Percentiles rank a stretch among this genome's conserved stretches.
phyloP scores from a whole-genome alignment of 2,329 filamentous ascomycete genomes.

The Fusarium udum region DNA sequence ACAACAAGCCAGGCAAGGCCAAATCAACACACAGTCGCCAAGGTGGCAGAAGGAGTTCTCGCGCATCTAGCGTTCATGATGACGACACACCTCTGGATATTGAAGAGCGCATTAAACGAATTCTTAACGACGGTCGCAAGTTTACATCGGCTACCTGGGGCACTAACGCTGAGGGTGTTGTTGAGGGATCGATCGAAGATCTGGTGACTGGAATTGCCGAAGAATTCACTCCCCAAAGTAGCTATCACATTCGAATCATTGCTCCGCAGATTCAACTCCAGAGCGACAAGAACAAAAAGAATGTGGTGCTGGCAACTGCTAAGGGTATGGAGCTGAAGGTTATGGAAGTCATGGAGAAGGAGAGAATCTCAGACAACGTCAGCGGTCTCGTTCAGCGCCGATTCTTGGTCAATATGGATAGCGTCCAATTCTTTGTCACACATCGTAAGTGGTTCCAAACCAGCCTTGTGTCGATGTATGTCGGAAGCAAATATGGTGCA shows the following conservation, averaged over 20 bases:
- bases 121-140: conserved; percentile 83
- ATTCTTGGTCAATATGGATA: conserved; percentile 95
- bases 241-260: conserved; percentile 93
- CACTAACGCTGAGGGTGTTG: conserved; percentile 46
- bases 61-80: conserved; percentile 55
- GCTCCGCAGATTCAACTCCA: conserved; percentile 98
- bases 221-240: conserved; percentile 90
- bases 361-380: conserved; percentile 88
- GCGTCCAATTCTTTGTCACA: conserved; percentile 97
- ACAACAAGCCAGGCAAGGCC: conserved; percentile 43
- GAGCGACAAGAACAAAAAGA: conserved; percentile 96
- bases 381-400: conserved; percentile 94
- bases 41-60: conserved; percentile 47
- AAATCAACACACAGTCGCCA: conserved; percentile 43
- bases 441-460: conserved; percentile 90
- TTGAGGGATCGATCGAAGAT: conserved; percentile 65
- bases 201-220: conserved; percentile 80
- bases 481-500: conserved; percentile 91
- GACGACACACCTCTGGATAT: conserved; percentile 72
- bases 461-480: conserved; percentile 89
- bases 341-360: conserved; percentile 97
- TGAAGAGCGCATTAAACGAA: conserved; percentile 84
- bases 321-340: conserved; percentile 99
- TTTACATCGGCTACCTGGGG: conserved; percentile 66
- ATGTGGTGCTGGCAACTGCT: conserved; percentile 94